Evolutionary conservation across 352 stramenopile genomes (phyloP).

Genomic region (Globisporangium iwayamae): DNA sequence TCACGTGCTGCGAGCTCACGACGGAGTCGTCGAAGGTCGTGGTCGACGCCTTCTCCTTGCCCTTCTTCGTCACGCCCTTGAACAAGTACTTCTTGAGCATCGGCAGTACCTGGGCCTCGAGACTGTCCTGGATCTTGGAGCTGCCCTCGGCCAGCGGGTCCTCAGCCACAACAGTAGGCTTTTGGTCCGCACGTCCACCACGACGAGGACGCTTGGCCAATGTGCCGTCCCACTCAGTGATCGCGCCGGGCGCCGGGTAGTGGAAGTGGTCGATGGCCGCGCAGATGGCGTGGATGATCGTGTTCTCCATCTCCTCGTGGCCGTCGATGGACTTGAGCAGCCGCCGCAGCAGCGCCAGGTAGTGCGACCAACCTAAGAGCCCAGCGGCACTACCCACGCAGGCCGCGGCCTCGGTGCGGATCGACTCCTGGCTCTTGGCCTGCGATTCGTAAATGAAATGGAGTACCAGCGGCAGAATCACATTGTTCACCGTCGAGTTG

Average conservation of each 20-base stretch:
- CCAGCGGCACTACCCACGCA: constrained; percentile 89
- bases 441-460: constrained; percentile 96
- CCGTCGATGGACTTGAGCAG: constrained; percentile 91
- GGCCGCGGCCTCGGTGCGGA: constrained; percentile 92
- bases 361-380: constrained; percentile 96
- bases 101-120: constrained; percentile 77
- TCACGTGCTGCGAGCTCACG: constrained; percentile 43
- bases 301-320: constrained; percentile 90
- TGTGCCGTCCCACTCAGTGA: constrained; percentile 29
- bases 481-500: constrained; percentile 89
- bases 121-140: constrained; percentile 76
- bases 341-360: constrained; percentile 89
- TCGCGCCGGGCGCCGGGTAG: constrained; percentile 75
- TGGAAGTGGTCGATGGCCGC: constrained; percentile 95
- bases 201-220: constrained; percentile 13
- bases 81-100: constrained; percentile 86
- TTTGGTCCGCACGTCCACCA: neutral
- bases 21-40: constrained; percentile 49
- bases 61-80: constrained; percentile 68
- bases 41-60: constrained; percentile 20
- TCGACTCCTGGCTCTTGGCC: constrained; percentile 89
- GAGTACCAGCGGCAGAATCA: constrained; percentile 94
- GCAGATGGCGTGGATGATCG: constrained; percentile 91
- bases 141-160: constrained; percentile 14
- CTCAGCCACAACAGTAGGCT: constrained; percentile 5